Base-by-base conservation (phyloP, 768 basidiomycete genomes). In the Mycena vulgaris region DNA sequence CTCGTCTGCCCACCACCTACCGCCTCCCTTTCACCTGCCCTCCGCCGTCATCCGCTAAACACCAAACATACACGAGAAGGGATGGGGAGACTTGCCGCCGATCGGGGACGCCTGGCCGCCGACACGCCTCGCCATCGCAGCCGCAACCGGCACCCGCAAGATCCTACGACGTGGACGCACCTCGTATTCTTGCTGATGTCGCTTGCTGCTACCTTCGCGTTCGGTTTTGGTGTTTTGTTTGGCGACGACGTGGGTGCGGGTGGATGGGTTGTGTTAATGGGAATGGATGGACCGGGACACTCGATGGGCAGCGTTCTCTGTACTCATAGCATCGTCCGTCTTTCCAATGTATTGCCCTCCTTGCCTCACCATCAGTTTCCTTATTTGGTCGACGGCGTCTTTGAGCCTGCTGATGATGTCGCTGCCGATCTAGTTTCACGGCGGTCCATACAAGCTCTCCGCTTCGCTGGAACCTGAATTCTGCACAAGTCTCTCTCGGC, bases 31-130 rank as follows among this genome's bases (percentile, higher is more conserved):
- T 33, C 23, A 7, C 57, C 33, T 47, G n/a, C 33, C 7, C 47
- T 21, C 30, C 31, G 0, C 39, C 48, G 47, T 25, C 57, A 16
- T 3, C 40, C 40, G 23, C 5, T n/a, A 35, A 48, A 7, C 47
- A 49, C 31, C 47, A 28, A 33, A 30, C 52, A 16, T 3, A 30
- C 3, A 37, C 19, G 23, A 33, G 28, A 55, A 19, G 17, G 40
- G 57, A 58, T 27, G 39, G 39, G 14, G 25, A 25, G 57, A 40
- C 39, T n/a, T 58, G 57, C 30, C 40, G 57, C 37, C 62, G 62
- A 37, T 42, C 33, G 48, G 60, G 60, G 60, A 62, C 60, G 60
- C 60, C 60, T 51, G 48, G 35, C 48, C 47, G 27, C 2, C 61
- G 49, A 63, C 62, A 52, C 6, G 19, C 27, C 13, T 53, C 39